Conservation (phyloP, 2,329 filamentous ascomycete genomes). For the Simplicillium sp. region DNA sequence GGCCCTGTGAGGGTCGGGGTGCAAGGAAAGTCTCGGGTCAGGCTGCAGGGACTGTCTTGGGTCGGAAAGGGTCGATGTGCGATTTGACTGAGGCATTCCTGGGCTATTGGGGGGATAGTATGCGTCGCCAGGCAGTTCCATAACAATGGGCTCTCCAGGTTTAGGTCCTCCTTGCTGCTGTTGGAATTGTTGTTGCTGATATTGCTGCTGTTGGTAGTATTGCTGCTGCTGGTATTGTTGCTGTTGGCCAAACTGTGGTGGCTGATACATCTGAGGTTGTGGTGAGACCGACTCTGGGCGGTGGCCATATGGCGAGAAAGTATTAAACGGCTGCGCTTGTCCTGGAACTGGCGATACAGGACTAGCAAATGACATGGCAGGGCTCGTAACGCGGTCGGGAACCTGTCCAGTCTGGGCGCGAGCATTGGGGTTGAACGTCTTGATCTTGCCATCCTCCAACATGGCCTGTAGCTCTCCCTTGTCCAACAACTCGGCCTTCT, state of each 20-base stretch:
- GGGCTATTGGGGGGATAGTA: constrained; percentile 26
- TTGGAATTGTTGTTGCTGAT: constrained; percentile 14
- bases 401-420: constrained; percentile 20
- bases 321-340: constrained; percentile 5
- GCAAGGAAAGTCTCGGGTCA: constrained; percentile 32
- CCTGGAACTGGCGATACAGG: constrained; percentile 2
- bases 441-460: constrained; percentile 55
- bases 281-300: too few species aligned
- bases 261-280: constrained; percentile 8
- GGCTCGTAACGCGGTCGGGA: constrained; percentile 20
- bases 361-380: constrained; percentile 18
- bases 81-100: constrained; percentile 6
- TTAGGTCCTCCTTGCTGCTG: constrained; percentile 14
- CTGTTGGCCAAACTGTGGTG: too few species aligned
- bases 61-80: constrained; percentile 17
- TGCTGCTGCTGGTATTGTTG: constrained; percentile 13
- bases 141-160: constrained; percentile 15
- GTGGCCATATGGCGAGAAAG: too few species aligned
- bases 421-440: constrained; percentile 47
- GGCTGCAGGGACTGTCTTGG: constrained; percentile 32
- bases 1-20: constrained; percentile 16
- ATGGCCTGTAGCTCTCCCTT: constrained; percentile 56
- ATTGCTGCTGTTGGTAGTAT: constrained; percentile 10
- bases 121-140: constrained; percentile 41
- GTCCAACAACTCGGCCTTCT: constrained; percentile 62